phyloP scores from a whole-genome alignment of 2,329 filamentous ascomycete genomes.

The Meredithiella fracta region DNA sequence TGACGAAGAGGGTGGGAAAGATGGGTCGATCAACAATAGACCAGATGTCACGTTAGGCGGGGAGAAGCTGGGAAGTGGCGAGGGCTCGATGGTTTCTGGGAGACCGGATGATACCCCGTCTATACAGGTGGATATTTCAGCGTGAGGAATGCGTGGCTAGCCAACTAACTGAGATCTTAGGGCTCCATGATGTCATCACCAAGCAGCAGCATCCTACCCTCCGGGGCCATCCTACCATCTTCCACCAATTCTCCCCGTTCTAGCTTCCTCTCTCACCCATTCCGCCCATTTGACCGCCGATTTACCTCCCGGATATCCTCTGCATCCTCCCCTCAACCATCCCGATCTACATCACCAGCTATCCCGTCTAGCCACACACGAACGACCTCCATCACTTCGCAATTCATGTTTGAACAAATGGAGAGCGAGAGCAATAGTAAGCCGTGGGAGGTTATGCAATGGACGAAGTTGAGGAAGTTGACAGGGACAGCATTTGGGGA shows the following conservation, averaged over 20 bases:
- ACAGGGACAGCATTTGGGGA: slow-evolving; percentile 86
- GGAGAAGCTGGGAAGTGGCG: slow-evolving; percentile 38
- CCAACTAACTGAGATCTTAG: slow-evolving; percentile 22
- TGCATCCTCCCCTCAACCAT: slow-evolving; percentile 37
- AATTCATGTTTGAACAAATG: slow-evolving; percentile 42
- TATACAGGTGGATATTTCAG: slow-evolving; percentile 40
- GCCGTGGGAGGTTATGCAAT: slow-evolving; percentile 93
- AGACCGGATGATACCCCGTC: slow-evolving; percentile 69
- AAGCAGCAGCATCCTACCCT: slow-evolving; percentile 58
- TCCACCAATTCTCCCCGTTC: slow-evolving; percentile 48
- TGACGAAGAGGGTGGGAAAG: not conserved
- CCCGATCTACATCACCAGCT: slow-evolving; percentile 60
- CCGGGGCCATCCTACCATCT: slow-evolving; percentile 48
- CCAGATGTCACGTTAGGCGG: not conserved
- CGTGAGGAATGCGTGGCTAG: not conserved
- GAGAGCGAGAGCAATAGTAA: slow-evolving; percentile 57
- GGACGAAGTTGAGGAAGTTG: slow-evolving; percentile 85
- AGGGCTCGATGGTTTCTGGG: slow-evolving; percentile 51
- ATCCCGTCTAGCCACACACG: slow-evolving; percentile 64
- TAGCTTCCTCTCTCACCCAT: slow-evolving; percentile 33
- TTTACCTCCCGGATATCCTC: slow-evolving; percentile 75
- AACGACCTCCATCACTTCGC: slow-evolving; percentile 61
- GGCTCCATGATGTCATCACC: slow-evolving; percentile 48
- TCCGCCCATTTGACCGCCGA: slow-evolving; percentile 83
- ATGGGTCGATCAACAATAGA: not conserved